A percentile compares a stretch with the other conserved stretches of the same genome.
phyloP scores from a whole-genome alignment of 805 yeast genomes.

The Wickerhamomyces hampshirensis region DNA sequence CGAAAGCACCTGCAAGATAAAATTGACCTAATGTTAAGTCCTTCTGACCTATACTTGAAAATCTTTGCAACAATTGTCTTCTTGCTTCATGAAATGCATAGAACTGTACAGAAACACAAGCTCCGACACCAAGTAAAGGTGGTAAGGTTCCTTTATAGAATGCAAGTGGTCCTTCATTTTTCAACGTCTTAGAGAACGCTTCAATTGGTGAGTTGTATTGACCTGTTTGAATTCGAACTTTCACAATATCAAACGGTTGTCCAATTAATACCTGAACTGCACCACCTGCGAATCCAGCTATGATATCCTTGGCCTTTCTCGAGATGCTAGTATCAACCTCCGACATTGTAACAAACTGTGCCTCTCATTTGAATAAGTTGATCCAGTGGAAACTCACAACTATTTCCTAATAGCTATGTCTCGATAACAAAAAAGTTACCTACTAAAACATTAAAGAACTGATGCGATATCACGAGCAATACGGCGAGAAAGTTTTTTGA shows the following conservation, averaged over 20 bases:
- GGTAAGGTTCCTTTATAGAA: constrained; percentile 93
- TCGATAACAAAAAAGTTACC: neutral
- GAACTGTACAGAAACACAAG: constrained; percentile 94
- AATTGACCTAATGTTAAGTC: constrained; percentile 59
- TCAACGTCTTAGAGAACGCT: constrained; percentile 63
- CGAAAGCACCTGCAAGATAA: constrained; percentile 81
- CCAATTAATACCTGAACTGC: constrained; percentile 89
- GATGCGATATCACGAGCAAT: neutral
- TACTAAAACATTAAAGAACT: too few relatives aligned
- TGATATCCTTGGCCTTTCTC: constrained; percentile 44
- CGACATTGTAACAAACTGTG: neutral
- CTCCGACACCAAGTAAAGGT: constrained; percentile 92
- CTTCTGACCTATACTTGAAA: constrained; percentile 29
- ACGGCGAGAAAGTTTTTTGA: too few relatives aligned
- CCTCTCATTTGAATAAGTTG: too few relatives aligned
- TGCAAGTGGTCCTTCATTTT: constrained; percentile 79
- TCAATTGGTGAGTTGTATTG: constrained; percentile 74
- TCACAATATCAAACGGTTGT: constrained; percentile 93
- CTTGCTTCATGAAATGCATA: constrained; percentile 89
- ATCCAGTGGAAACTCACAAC: too few relatives aligned
- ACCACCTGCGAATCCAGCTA: constrained; percentile 93
- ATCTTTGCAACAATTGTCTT: constrained; percentile 52
- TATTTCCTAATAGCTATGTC: too few relatives aligned
- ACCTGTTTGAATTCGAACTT: constrained; percentile 88
- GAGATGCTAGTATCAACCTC: constrained; percentile 11